These are phyloP conservation scores for Erythrobasidium hasegawianum DNA, from an alignment of 1,284 basidiomycete genomes.

Conservation along the genomic window DNA sequence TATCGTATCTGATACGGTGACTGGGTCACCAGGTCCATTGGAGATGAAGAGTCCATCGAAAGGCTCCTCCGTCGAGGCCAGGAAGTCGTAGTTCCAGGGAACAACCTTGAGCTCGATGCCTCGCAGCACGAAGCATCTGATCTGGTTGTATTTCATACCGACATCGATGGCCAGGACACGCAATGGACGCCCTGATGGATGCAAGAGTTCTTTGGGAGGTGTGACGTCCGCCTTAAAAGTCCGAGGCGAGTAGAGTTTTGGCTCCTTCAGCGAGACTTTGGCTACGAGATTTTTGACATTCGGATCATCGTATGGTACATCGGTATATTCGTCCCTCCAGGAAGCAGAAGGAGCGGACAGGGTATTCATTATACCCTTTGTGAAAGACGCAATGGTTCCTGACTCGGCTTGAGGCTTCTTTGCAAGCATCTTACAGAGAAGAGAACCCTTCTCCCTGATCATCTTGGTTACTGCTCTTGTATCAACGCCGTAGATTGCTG, in stretches of 20 bases:
- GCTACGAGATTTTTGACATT: slow-evolving; percentile 89
- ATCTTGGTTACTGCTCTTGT: slow-evolving; percentile 95
- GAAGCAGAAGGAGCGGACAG: slow-evolving; percentile 48
- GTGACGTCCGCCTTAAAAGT: slow-evolving; percentile 52
- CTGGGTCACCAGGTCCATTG: slow-evolving; percentile 96
- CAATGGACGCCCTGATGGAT: slow-evolving; percentile 74
- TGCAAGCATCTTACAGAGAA: slow-evolving; percentile 69
- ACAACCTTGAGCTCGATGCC: slow-evolving; percentile 96
- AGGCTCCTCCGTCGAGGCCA: slow-evolving; percentile 65
- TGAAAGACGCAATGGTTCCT: slow-evolving; percentile 48
- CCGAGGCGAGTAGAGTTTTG: slow-evolving; percentile 67
- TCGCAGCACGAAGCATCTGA: slow-evolving; percentile 89
- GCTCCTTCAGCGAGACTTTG: slow-evolving; percentile 68
- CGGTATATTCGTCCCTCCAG: slow-evolving; percentile 79
- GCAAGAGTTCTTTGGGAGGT: slow-evolving; percentile 58
- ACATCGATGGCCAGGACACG: slow-evolving; percentile 91
- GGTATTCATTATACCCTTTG: slow-evolving; percentile 53
- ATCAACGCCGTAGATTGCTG: slow-evolving; percentile 94
- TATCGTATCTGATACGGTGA: slow-evolving; percentile 71
- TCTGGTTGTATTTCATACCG: slow-evolving; percentile 99
- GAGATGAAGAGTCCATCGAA: slow-evolving; percentile 97
- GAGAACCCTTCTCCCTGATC: slow-evolving; percentile 88
- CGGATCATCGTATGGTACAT: slow-evolving; percentile 80
- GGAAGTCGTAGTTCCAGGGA: slow-evolving; percentile 94
- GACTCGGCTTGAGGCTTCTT: slow-evolving; percentile 1